Conservation (phyloP, 768 basidiomycete genomes). For the Suillus decipiens region DNA sequence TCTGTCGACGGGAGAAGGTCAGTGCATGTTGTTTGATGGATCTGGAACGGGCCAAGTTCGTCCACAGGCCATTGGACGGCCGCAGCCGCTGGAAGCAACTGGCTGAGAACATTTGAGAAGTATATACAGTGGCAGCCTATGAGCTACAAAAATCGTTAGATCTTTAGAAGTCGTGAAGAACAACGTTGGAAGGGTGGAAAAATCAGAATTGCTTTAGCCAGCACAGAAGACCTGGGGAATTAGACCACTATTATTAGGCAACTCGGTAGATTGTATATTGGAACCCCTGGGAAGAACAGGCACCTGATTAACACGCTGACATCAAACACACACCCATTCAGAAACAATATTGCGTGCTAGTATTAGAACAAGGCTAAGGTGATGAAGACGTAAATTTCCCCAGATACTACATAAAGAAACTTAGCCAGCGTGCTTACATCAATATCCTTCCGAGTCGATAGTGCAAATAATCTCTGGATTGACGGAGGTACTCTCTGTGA, state of each 20-base stretch:
- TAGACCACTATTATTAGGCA: conserved; percentile 8
- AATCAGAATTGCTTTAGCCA: not conserved
- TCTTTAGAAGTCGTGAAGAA: not conserved
- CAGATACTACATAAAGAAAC: no score
- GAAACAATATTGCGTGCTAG: no score
- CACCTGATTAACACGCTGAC: not conserved
- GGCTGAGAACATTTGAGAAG: conserved; percentile 5
- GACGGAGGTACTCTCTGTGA: no score
- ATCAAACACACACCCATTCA: not conserved
- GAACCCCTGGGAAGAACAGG: not conserved
- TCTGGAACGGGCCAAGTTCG: conserved; percentile 7
- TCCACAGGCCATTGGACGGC: conserved; percentile 6
- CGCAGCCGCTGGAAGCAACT: conserved; percentile 11
- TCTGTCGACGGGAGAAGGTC: conserved; percentile 1
- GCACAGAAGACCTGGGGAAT: not conserved
- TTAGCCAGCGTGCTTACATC: no score
- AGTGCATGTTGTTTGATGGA: not conserved
- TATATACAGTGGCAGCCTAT: conserved; percentile 2
- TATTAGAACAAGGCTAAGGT: no score
- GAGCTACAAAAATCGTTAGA: not conserved
- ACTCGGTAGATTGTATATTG: not conserved
- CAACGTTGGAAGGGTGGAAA: conserved; percentile 5
- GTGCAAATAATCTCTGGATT: no score
- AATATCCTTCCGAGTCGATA: no score
- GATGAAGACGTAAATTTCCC: not conserved